Evolutionary conservation across 2,329 filamentous ascomycete genomes (phyloP).

Genomic region (Dactylonectria estremocensis): DNA sequence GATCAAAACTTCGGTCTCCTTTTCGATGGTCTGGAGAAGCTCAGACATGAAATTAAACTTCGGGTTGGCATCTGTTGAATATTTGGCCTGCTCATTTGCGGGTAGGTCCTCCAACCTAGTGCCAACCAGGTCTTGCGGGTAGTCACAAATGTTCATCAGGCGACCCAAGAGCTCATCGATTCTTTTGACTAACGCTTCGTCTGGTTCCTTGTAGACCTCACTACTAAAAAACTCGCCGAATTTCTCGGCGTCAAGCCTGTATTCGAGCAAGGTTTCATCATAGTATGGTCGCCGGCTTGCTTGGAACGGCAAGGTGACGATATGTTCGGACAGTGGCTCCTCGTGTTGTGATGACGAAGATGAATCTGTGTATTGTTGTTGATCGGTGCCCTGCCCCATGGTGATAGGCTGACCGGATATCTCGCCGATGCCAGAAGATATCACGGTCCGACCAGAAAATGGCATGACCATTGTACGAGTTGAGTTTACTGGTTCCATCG

Average conservation of each 20-base stretch:
- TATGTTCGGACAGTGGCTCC: conserved; percentile 55
- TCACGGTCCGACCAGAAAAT: conserved; percentile 36
- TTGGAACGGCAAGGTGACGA: conserved; percentile 72
- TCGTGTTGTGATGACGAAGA: conserved; percentile 35
- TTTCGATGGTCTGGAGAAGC: conserved; percentile 63
- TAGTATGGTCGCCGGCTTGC: conserved; percentile 68
- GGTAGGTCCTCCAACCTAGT: conserved; percentile 57
- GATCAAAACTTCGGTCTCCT: conserved; percentile 66
- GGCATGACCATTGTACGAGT: conserved; percentile 41
- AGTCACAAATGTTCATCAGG: conserved; percentile 70
- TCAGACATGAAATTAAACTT: conserved; percentile 74
- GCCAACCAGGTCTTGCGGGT: conserved; percentile 67
- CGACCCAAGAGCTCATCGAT: conserved; percentile 67
- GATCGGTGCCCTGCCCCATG: conserved; percentile 46
- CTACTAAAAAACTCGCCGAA: conserved; percentile 62
- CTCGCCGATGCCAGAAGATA: conserved; percentile 36
- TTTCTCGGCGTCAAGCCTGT: conserved; percentile 60
- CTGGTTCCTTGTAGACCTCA: conserved; percentile 57
- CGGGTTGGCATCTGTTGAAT: conserved; percentile 69
- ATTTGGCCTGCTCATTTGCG: conserved; percentile 63
- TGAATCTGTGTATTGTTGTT: conserved; percentile 43
- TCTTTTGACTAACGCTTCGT: conserved; percentile 57
- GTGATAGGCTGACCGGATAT: conserved; percentile 46
- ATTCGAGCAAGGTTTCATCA: conserved; percentile 62
- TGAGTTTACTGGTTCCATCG: conserved; percentile 43